Evolutionary conservation across 345 rosid genomes (phyloP), one percentile per base, ranked within the genome.

Genomic region (Jatropha curcas): DNA sequence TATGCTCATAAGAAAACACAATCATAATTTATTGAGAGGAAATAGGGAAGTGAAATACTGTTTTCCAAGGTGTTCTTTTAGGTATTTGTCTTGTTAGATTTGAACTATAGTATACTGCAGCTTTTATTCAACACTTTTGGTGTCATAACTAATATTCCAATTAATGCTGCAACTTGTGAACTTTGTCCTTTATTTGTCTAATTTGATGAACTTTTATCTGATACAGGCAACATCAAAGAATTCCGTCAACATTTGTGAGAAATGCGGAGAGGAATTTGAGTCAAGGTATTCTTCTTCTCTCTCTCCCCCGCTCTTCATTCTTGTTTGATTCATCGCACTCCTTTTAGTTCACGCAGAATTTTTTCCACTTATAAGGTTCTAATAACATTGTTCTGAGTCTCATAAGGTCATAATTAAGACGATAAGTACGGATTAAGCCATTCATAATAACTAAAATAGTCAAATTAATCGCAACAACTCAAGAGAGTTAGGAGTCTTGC

Each of bases 191-290:
- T 56, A 20, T 22, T 50, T 76, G 25, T 52, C 50, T 56, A 76
- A 64, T 62, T 70, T 13, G 19, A 34, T 68, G 53, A 48, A 5
- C 43, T 72, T 43, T 34, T 11, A 62, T 71, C 52, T 71, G 55
- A 60, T 64, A 77, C 91, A 94, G 98, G 90, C 85, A 57, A 39
- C 82, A 33, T 4, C 80, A 0, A 94, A 89, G 82, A 79, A 84
- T 77, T 66, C 82, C 60, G 77, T 83, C 76, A 86, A 88, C 80
- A 33, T 73, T 20, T 94, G 98, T 13, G 95, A 90, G 61, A 83
- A 80, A 64, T 94, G 98, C 43, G 97, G 90, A 46, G 91, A 87
- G 76, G 98, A 90, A 74, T 94, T 90, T 56, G 97, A 85, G 55
- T 88, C 98, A 35, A 89, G 95, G 98, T 94, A n/a, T n/a, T n/a